Percentiles rank a stretch among this genome's conserved stretches.
These are phyloP conservation scores for Aspergillus glaucus DNA, from an alignment of 2,329 filamentous ascomycete genomes.

Conservation along the genomic window DNA sequence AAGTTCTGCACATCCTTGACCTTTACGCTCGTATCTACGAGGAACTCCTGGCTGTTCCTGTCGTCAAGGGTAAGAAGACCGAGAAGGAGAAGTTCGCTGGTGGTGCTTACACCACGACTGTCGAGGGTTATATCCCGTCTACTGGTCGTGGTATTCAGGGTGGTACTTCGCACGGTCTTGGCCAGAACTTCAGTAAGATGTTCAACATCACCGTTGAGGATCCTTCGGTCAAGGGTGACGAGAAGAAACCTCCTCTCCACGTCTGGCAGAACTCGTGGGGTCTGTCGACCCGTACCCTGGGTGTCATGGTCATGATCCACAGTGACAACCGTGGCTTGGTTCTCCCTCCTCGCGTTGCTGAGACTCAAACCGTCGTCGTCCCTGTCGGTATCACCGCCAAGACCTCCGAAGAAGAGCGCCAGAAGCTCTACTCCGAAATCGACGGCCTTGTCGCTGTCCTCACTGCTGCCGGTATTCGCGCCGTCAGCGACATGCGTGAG, in stretches of 20 bases:
- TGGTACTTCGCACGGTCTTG: conserved; percentile 86
- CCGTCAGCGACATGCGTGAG: conserved; percentile 77
- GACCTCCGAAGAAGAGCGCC: conserved; percentile 70
- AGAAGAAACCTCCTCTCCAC: conserved; percentile 72
- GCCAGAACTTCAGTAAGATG: conserved; percentile 99
- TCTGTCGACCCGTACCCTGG: conserved; percentile 91
- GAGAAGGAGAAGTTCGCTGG: conserved; percentile 98
- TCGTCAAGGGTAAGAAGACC: conserved; percentile 90
- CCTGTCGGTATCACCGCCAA: conserved; percentile 91
- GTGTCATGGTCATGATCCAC: conserved; percentile 98
- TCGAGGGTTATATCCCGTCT: conserved; percentile 92
- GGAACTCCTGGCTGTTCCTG: conserved; percentile 86
- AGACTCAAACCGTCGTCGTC: conserved; percentile 78
- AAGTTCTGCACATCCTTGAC: conserved; percentile 89
- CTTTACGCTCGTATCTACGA: conserved; percentile 90
- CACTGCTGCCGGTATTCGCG: conserved; percentile 66
- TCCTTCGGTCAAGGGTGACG: conserved; percentile 60
- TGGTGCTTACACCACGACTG: conserved; percentile 91
- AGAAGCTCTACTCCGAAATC: conserved; percentile 69
- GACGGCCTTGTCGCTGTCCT: conserved; percentile 64
- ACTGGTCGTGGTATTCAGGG: conserved; percentile 96
- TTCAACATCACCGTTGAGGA: conserved; percentile 97
- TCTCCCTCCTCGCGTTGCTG: conserved; percentile 82
- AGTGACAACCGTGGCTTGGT: conserved; percentile 93
- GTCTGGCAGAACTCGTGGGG: conserved; percentile 99